Percentiles rank a stretch among this genome's conserved stretches.
phyloP scores from a whole-genome alignment of 306 rosid species.

The Ormosia emarginata region DNA sequence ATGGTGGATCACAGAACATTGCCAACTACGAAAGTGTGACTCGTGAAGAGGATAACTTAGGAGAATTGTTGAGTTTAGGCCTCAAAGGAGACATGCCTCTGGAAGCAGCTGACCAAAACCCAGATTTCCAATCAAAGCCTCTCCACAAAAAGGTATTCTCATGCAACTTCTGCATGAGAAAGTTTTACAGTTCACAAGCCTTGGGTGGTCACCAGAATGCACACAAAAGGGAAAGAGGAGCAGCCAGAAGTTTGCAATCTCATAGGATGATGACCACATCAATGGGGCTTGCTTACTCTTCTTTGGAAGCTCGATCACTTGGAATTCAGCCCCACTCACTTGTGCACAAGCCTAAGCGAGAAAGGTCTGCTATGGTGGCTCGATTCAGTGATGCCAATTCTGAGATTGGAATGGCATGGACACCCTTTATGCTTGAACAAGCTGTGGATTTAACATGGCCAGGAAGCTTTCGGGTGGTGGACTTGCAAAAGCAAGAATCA shows the following conservation, averaged over 20 bases:
- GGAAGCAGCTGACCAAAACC: neutral
- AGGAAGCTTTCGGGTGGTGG: conserved; percentile 52
- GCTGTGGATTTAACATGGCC: conserved; percentile 52
- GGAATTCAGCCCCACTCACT: conserved; percentile 63
- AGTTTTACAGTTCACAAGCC: conserved; percentile 72
- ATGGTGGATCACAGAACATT: conserved; percentile 10
- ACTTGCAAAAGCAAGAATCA: conserved; percentile 33
- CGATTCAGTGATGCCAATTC: conserved; percentile 25
- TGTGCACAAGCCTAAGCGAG: conserved; percentile 46
- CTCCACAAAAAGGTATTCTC: conserved; percentile 46
- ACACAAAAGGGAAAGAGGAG: conserved; percentile 75
- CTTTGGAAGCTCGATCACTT: conserved; percentile 38
- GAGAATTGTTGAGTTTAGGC: conserved; percentile 72
- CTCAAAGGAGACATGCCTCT: conserved; percentile 23
- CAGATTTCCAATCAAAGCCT: conserved; percentile 34
- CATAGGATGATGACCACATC: conserved; percentile 41
- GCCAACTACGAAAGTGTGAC: neutral
- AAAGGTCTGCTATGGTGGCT: conserved; percentile 37
- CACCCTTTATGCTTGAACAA: conserved; percentile 47
- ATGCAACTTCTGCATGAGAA: conserved; percentile 75
- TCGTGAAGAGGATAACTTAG: conserved; percentile 21
- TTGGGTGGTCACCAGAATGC: conserved; percentile 87
- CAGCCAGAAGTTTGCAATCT: conserved; percentile 52
- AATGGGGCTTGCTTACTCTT: conserved; percentile 34
- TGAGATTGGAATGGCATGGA: conserved; percentile 38